Base-by-base conservation (phyloP, 2,329 filamentous ascomycete species). In the Neofusicoccum cordaticola region DNA sequence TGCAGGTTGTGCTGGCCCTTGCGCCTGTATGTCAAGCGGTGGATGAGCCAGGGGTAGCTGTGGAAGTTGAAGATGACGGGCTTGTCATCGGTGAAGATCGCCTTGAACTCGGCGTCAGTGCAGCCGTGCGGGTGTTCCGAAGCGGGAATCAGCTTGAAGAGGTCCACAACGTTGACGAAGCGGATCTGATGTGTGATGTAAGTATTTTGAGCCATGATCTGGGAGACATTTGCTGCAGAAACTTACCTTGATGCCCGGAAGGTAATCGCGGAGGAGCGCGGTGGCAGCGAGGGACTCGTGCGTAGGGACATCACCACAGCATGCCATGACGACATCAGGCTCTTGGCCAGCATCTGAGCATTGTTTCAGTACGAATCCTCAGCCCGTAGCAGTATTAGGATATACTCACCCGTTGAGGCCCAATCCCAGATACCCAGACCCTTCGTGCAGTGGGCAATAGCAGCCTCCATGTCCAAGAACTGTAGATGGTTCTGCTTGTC, bases 21-120 rank as follows among this genome's bases (percentile, higher is more conserved):
- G 0, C 90, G 86, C 79, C 90, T 89, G 79, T 92, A 93, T 0
- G 89, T 90, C 69, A 93, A 78, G 58, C 90, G 84, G 79, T 93
- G 90, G 60, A 93, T 85, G 71, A 93, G 82, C 89, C 88, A 93
- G 8, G 90, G 90, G 79, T 93, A 93, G 37, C 86, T 89, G 80
- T 93, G 90, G 85, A 93, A 93, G 80, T 92, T 93, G 82, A 93
- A 93, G 73, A 93, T 87, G 73, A 92, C 81, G 22, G 90, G 90
- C 68, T 83, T 88, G 79, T 92, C 81, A 15, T 83, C 81, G 0
- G 90, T 93, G 82, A 93, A 93, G 68, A 92, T 79, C 44, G 88
- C 81, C 13, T 77, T 77, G 85, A 88, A 93, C 73, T 92, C 88
- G 17, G 70, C 68, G 69, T 91, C 86, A 0, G 81, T 83, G 65